A percentile compares a stretch with the other conserved stretches of the same genome.
phyloP scores from a whole-genome alignment of 768 basidiomycete genomes.

The Pleurotus giganteus region DNA sequence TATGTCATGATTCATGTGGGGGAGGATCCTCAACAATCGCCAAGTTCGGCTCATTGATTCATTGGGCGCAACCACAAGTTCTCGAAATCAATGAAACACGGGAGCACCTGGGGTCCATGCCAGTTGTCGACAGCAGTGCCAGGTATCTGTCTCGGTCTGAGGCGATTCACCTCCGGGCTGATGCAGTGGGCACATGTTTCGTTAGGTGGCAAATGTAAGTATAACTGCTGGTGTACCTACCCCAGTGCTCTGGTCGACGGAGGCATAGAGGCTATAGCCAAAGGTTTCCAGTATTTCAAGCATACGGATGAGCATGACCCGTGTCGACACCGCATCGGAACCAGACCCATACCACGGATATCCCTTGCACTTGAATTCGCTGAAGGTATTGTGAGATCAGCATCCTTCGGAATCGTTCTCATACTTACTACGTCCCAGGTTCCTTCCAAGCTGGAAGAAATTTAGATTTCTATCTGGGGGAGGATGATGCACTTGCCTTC shows the following conservation, averaged over 20 bases:
- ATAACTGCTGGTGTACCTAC: background rate
- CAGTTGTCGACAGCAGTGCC: background rate
- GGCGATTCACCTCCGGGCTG: background rate
- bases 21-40: too few species aligned
- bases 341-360: slow-evolving; percentile 2
- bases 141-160: slow-evolving; percentile 2
- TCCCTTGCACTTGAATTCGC: slow-evolving; percentile 9
- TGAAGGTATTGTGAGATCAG: background rate
- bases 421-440: slow-evolving; percentile 1
- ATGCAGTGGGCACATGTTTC: too few species aligned
- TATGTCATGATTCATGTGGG: too few species aligned
- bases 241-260: slow-evolving; percentile 1
- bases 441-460: background rate
- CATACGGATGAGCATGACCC: slow-evolving; percentile 4
- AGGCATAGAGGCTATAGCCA: slow-evolving; percentile 8
- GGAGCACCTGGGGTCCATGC: background rate
- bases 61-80: too few species aligned
- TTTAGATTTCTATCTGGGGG: background rate
- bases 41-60: too few species aligned
- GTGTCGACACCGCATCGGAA: background rate
- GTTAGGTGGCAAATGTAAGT: background rate
- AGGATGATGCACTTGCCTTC: background rate
- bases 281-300: slow-evolving; percentile 4
- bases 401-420: too few species aligned
- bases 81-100: background rate